phyloP scores from a whole-genome alignment of 139 green algal genomes.

The Chlorella ohadii region DNA sequence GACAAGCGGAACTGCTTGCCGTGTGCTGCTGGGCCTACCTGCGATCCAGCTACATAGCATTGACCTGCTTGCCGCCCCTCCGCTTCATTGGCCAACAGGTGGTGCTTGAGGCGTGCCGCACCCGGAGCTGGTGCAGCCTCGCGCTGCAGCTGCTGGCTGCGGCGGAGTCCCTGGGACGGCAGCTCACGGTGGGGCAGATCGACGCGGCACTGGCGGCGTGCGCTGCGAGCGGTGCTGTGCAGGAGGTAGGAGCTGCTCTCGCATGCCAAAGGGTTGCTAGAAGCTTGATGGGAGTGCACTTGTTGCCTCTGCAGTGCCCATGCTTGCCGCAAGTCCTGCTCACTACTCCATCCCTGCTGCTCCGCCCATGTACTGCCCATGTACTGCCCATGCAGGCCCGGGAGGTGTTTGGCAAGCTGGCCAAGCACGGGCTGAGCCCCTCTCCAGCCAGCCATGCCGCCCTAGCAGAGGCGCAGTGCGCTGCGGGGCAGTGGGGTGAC shows the following conservation, averaged over 20 bases:
- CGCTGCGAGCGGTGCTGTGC: slow-evolving; percentile 31
- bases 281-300: background rate
- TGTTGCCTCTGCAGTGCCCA: no score
- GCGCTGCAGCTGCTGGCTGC: slow-evolving; percentile 75
- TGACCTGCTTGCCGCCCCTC: no score
- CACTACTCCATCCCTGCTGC: no score
- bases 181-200: slow-evolving; percentile 23
- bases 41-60: no score
- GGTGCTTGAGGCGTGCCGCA: slow-evolving; percentile 67
- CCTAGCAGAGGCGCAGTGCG: slow-evolving; percentile 53
- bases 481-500: slow-evolving; percentile 60
- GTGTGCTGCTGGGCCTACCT: no score
- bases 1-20: no score
- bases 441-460: slow-evolving; percentile 68
- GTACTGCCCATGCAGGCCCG: slow-evolving; percentile 14
- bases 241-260: slow-evolving; percentile 5
- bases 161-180: slow-evolving; percentile 36
- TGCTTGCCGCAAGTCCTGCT: no score
- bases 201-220: slow-evolving; percentile 51
- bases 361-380: no score
- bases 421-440: slow-evolving; percentile 60
- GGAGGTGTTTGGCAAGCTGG: slow-evolving; percentile 39
- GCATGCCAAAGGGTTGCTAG: background rate
- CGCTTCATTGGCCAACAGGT: background rate
- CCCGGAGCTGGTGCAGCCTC: slow-evolving; percentile 70